Percentiles rank a stretch among this genome's conserved stretches.
phyloP scores from a whole-genome alignment of 768 basidiomycete species.

The Symmetrospora coprosmae region DNA sequence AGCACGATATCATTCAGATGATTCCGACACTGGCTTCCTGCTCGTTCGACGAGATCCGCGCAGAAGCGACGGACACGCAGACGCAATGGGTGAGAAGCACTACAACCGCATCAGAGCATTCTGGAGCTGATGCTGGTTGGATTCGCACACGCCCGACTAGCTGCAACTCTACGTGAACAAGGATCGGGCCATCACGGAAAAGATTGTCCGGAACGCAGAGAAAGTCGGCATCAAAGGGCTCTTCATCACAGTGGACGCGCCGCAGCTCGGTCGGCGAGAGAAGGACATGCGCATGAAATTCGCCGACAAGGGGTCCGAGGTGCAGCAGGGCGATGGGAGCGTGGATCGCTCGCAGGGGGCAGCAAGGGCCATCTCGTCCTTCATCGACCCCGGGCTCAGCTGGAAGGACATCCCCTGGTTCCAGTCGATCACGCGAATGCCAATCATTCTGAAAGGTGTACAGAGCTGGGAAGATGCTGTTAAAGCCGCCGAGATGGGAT shows the following conservation, averaged over 20 bases:
- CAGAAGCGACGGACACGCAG: slow-evolving; percentile 64
- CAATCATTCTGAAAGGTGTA: slow-evolving; percentile 77
- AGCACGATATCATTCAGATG: slow-evolving; percentile 63
- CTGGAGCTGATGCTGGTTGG: slow-evolving; percentile 47
- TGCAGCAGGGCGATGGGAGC: slow-evolving; percentile 41
- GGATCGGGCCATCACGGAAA: slow-evolving; percentile 68
- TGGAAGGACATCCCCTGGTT: slow-evolving; percentile 74
- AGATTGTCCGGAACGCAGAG: slow-evolving; percentile 79
- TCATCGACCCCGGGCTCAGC: slow-evolving; percentile 78
- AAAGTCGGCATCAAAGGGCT: slow-evolving; percentile 67
- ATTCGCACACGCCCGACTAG: too few relatives aligned
- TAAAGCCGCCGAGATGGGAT: slow-evolving; percentile 60
- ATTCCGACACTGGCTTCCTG: slow-evolving; percentile 92
- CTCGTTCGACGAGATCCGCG: slow-evolving; percentile 89
- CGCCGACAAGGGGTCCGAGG: slow-evolving; percentile 54
- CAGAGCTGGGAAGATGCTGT: slow-evolving; percentile 82
- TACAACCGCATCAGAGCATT: neutral
- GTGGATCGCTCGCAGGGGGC: slow-evolving; percentile 81
- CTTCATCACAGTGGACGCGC: slow-evolving; percentile 64
- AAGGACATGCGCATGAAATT: slow-evolving; percentile 95
- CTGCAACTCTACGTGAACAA: slow-evolving; percentile 91
- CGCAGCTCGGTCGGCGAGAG: slow-evolving; percentile 83
- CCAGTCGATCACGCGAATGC: slow-evolving; percentile 68
- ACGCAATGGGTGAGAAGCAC: slow-evolving; percentile 14
- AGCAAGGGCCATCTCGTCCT: slow-evolving; percentile 84